These are phyloP conservation scores for Gaertneriomyces semiglobifer DNA, from an alignment of 192 early-diverging fungal species.

Conservation along the genomic window DNA sequence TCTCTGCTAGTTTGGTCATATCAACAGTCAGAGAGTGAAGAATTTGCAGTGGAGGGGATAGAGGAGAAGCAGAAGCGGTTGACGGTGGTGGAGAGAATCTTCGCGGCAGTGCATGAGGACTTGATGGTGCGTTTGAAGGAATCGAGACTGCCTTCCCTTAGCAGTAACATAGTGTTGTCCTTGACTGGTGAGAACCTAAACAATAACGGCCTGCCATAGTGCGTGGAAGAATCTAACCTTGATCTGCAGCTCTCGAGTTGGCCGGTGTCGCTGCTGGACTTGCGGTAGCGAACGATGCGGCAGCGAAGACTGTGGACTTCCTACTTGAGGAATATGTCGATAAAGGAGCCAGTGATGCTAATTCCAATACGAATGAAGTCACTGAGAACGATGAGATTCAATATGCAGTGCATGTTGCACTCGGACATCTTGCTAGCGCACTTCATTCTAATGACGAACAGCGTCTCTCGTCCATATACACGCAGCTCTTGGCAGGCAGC, in stretches of 20 bases:
- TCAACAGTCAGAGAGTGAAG: not conserved
- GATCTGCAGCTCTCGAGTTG: conserved; percentile 2
- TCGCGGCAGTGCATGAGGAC: conserved; percentile 5
- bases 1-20: conserved; percentile 9
- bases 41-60: conserved; percentile 1
- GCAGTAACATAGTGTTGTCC: conserved; percentile 16
- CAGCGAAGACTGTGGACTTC: conserved; percentile 8
- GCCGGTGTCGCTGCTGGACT: conserved; percentile 7
- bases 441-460: conserved; percentile 18
- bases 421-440: conserved; percentile 2
- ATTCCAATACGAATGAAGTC: not conserved
- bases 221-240: not conserved
- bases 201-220: not conserved
- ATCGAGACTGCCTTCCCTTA: conserved; percentile 10
- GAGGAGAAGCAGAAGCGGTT: conserved; percentile 9
- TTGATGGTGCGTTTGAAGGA: conserved; percentile 15
- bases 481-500: not conserved
- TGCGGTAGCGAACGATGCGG: conserved; percentile 11
- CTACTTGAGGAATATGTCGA: conserved; percentile 12
- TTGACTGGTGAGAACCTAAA: conserved; percentile 9
- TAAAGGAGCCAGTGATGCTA: not conserved
- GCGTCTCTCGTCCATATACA: not conserved
- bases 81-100: conserved; percentile 1
- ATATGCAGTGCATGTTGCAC: conserved; percentile 17
- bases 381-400: conserved; percentile 26